These are phyloP conservation scores for Mortierella sp. DNA, from an alignment of 371 early-diverging fungal genomes.

Conservation along the genomic window DNA sequence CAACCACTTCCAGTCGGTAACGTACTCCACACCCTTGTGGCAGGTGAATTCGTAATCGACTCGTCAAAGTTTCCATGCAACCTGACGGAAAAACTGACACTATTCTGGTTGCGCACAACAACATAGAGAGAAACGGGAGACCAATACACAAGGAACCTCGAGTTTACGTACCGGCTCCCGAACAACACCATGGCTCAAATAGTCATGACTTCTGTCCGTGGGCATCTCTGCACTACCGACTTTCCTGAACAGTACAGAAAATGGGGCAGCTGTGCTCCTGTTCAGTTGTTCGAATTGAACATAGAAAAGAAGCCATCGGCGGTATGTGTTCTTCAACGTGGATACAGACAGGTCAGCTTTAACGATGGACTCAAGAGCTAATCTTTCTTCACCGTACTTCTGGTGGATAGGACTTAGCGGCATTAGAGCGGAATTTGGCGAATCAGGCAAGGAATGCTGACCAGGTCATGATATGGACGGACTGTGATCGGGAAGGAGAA, in stretches of 20 bases:
- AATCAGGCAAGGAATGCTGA: constrained; percentile 72
- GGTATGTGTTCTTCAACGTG: constrained; percentile 15
- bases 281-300: constrained; percentile 76
- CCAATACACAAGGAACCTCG: constrained; percentile 84
- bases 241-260: constrained; percentile 71
- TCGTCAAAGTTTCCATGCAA: background rate
- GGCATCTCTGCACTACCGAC: constrained; percentile 81
- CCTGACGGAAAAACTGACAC: background rate
- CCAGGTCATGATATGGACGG: constrained; percentile 98
- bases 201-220: constrained; percentile 89
- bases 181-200: constrained; percentile 72
- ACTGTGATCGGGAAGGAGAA: constrained; percentile 99
- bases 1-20: constrained; percentile 38
- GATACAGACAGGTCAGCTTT: background rate
- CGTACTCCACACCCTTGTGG: too few relatives aligned
- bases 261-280: constrained; percentile 75
- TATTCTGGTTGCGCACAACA: background rate
- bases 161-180: constrained; percentile 75
- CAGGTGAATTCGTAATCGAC: background rate
- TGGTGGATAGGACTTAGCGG: constrained; percentile 56
- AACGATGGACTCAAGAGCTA: too few relatives aligned
- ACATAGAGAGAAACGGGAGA: constrained; percentile 66
- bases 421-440: constrained; percentile 76
- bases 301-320: constrained; percentile 55
- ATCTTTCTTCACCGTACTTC: background rate